Conservation (phyloP, 176 grass and related monocot genomes). For the Paspalum notatum region DNA sequence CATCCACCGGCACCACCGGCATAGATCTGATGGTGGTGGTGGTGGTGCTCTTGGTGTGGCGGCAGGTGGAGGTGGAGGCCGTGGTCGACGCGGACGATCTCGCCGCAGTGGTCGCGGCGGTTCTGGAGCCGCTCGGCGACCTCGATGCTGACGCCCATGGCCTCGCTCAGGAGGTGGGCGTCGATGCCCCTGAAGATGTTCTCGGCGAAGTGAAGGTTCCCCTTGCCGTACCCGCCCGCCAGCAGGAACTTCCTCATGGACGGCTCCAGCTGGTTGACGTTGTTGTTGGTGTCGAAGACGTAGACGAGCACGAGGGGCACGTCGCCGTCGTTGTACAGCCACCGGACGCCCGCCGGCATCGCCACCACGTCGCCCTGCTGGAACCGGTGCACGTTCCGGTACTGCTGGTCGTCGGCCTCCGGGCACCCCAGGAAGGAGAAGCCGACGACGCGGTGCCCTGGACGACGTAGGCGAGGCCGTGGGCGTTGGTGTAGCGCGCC, state of each 20-base stretch:
- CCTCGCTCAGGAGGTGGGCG: not conserved
- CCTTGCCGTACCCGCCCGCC: not conserved
- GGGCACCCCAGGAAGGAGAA: not conserved
- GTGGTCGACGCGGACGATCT: not conserved
- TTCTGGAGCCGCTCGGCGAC: not conserved
- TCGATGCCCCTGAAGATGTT: not conserved
- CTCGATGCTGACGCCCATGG: not conserved
- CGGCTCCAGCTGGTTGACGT: not conserved
- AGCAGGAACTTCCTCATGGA: not conserved
- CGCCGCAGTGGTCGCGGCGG: not conserved
- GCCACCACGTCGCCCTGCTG: not conserved
- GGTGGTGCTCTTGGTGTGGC: rapidly evolving
- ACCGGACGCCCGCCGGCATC: not conserved
- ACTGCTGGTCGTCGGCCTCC: not conserved
- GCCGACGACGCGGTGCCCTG: not conserved
- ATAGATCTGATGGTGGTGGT: no score
- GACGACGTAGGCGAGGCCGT: slow-evolving; percentile 1
- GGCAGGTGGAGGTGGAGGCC: not conserved
- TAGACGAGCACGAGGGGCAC: not conserved
- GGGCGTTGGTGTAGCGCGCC: slow-evolving; percentile 10
- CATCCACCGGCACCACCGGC: no score
- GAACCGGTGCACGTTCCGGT: not conserved
- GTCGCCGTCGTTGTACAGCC: slow-evolving; percentile 1
- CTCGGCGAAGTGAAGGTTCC: not conserved
- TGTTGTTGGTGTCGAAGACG: slow-evolving; percentile 6